Evolutionary conservation across 2,329 filamentous ascomycete species (phyloP).

Genomic region (Pezicula carpinea): DNA sequence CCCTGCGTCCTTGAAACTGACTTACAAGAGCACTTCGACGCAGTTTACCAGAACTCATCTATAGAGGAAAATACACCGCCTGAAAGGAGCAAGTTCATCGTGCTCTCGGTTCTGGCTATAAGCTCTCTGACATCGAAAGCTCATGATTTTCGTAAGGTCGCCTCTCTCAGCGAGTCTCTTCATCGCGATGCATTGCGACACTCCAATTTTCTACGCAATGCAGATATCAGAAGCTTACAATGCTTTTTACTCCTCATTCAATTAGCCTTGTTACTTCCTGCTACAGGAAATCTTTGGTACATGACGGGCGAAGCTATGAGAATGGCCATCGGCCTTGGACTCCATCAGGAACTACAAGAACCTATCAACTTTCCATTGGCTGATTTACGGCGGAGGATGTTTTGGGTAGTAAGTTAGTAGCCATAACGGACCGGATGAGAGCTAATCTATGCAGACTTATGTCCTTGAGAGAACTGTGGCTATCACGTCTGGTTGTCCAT

Average conservation of each 20-base stretch:
- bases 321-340: conserved; percentile 19
- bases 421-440: too few species aligned
- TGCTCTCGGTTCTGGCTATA: conserved; percentile 14
- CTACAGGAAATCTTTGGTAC: conserved; percentile 18
- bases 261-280: conserved; percentile 14
- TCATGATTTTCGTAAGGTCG: conserved; percentile 18
- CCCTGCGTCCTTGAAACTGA: conserved; percentile 16
- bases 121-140: conserved; percentile 16
- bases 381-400: conserved; percentile 10
- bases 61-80: not conserved
- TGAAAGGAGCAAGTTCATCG: conserved; percentile 8
- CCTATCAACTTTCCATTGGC: not conserved
- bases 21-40: conserved; percentile 7
- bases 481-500: not conserved
- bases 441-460: not conserved
- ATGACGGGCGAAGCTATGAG: conserved; percentile 19
- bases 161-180: conserved; percentile 17
- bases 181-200: conserved; percentile 14
- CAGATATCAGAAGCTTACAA: conserved; percentile 9
- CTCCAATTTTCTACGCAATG: conserved; percentile 5
- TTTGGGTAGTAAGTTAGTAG: conserved; percentile 6
- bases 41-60: conserved; percentile 8
- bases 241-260: conserved; percentile 17
- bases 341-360: conserved; percentile 16
- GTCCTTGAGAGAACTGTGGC: not conserved